phyloP scores from a whole-genome alignment of 345 rosid species.

The Zanthoxylum bungeanum region DNA sequence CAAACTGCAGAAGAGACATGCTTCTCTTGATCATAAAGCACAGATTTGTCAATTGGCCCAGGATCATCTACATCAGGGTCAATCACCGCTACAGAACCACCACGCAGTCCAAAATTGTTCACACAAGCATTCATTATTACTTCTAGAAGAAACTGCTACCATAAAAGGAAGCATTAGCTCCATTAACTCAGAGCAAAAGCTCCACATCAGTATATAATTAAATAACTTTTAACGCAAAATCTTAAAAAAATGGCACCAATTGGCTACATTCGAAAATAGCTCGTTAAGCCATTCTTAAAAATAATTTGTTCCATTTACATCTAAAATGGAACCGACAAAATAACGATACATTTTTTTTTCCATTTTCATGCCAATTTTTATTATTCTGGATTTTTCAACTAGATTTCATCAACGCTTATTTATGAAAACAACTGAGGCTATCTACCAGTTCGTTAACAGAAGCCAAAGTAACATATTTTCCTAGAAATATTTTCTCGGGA shows the following conservation, averaged over 20 bases:
- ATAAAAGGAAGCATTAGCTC: neutral
- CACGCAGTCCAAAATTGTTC: slow-evolving; percentile 35
- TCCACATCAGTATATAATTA: neutral
- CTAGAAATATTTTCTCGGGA: neutral
- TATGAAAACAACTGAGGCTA: too few relatives aligned
- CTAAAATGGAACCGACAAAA: neutral
- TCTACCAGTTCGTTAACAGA: too few relatives aligned
- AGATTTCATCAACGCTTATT: too few relatives aligned
- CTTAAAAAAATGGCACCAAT: neutral
- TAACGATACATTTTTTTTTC: neutral
- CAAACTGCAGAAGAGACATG: slow-evolving; percentile 75
- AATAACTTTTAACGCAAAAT: neutral
- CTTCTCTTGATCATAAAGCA: slow-evolving; percentile 74
- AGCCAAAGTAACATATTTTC: neutral
- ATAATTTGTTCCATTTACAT: neutral
- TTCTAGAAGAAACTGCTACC: neutral
- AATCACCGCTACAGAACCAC: slow-evolving; percentile 21
- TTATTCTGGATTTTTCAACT: neutral
- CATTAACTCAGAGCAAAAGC: neutral
- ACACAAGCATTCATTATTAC: slow-evolving; percentile 18
- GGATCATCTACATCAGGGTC: slow-evolving; percentile 37
- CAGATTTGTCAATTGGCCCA: slow-evolving; percentile 55
- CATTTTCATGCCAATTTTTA: neutral
- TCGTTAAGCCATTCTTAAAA: neutral
- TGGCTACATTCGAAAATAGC: neutral